These are phyloP conservation scores for Talaromyces sp. DNA, from an alignment of 2,329 filamentous ascomycete genomes.

Conservation along the genomic window DNA sequence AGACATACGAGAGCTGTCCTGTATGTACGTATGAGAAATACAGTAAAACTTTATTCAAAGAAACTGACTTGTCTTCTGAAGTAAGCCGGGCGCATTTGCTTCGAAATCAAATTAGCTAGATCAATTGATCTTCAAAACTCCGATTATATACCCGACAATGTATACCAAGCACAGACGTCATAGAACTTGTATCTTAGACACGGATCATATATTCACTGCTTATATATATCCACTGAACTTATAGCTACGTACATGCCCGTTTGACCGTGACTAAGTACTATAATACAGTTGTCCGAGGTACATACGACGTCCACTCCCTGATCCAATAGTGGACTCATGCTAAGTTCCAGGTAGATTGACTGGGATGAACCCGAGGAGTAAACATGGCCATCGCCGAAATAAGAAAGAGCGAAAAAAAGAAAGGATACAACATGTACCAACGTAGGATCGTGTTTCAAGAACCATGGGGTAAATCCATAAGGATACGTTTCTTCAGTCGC, in stretches of 20 bases:
- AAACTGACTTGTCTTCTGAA: not conserved
- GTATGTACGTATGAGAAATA: not conserved
- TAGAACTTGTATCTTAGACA: not conserved
- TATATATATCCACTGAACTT: not conserved
- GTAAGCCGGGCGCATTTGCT: not conserved
- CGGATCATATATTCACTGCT: not conserved
- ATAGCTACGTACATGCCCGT: not conserved
- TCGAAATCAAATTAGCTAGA: slow-evolving; percentile 5
- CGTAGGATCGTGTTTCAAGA: not conserved
- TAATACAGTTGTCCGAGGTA: not conserved
- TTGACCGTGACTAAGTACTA: not conserved
- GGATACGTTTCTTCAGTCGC: not conserved
- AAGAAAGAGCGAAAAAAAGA: not conserved
- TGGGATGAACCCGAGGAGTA: slow-evolving; percentile 4
- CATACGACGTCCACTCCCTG: not conserved
- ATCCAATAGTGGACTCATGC: not conserved
- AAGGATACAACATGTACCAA: not conserved
- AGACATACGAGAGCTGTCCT: not conserved
- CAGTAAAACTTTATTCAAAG: not conserved
- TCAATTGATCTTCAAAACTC: not conserved
- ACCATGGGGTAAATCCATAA: not conserved
- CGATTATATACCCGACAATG: not conserved
- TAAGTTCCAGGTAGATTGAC: slow-evolving; percentile 1
- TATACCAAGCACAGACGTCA: not conserved
- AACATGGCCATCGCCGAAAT: not conserved